Evolutionary conservation across 805 yeast genomes (phyloP).

Genomic region (Lachancea quebecensis): DNA sequence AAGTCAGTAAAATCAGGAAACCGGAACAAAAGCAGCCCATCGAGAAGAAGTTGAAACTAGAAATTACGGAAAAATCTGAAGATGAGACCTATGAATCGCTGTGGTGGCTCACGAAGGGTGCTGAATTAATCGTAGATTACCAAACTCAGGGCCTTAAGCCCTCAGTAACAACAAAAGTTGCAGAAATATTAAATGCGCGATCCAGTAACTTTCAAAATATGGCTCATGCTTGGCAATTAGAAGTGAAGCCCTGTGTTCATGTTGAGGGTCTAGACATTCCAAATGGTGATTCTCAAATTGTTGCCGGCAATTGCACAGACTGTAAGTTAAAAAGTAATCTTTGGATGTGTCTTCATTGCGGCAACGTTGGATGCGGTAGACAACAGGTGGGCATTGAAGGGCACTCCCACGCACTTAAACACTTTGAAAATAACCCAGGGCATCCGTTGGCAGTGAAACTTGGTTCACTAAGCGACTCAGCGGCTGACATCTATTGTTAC

Average conservation of each 20-base stretch:
- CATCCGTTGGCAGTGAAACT: conserved; percentile 87
- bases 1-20: conserved; percentile 47
- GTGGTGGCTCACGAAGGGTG: conserved; percentile 21
- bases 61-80: conserved; percentile 26
- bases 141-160: conserved; percentile 3
- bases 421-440: conserved; percentile 42
- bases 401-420: conserved; percentile 80
- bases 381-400: conserved; percentile 94
- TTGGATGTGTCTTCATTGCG: conserved; percentile 92
- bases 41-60: conserved; percentile 29
- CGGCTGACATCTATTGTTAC: conserved; percentile 81
- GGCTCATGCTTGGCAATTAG: conserved; percentile 87
- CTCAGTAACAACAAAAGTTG: conserved; percentile 11
- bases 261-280: conserved; percentile 47
- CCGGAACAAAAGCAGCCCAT: conserved; percentile 26
- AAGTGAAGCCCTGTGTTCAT: conserved; percentile 74
- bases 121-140: conserved; percentile 14
- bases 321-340: conserved; percentile 71
- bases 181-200: conserved; percentile 23
- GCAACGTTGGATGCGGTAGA: conserved; percentile 90
- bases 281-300: conserved; percentile 11
- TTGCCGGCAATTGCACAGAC: conserved; percentile 41
- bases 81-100: conserved; percentile 26
- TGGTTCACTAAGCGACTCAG: conserved; percentile 75
- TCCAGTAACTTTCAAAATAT: conserved; percentile 41